These are phyloP conservation scores for Coffea humblotiana DNA, from an alignment of 305 asterid species.

Conservation along the genomic window DNA sequence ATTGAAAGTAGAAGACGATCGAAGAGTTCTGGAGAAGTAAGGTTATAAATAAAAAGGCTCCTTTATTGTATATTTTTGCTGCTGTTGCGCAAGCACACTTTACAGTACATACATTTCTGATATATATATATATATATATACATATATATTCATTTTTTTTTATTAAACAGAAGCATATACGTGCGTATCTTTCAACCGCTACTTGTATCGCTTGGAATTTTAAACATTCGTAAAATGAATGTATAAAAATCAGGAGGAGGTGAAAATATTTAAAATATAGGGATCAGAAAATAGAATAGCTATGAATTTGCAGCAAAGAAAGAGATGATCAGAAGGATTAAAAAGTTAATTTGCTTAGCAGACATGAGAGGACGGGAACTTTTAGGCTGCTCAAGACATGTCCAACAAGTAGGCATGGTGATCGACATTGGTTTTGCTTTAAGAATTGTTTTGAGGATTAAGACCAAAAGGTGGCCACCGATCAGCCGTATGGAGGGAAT, in stretches of 20 bases:
- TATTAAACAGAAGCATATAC: too few relatives aligned
- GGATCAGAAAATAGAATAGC: too few relatives aligned
- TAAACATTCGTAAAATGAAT: too few relatives aligned
- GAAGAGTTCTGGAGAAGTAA: conserved; percentile 11
- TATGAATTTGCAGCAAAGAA: neutral
- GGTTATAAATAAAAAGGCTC: neutral
- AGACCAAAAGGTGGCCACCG: neutral
- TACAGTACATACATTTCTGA: too few relatives aligned
- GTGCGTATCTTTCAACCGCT: too few relatives aligned
- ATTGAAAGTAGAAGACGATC: conserved; percentile 3
- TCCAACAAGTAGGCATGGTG: neutral
- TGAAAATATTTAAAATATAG: too few relatives aligned
- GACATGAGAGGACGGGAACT: neutral
- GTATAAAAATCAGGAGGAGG: too few relatives aligned
- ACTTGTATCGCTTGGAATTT: too few relatives aligned
- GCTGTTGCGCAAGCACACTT: neutral
- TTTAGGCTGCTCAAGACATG: neutral
- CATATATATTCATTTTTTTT: too few relatives aligned
- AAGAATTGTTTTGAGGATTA: neutral
- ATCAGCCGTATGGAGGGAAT: neutral
- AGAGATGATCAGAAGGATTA: neutral
- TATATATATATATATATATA: too few relatives aligned
- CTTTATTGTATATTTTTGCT: neutral
- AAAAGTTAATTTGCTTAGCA: neutral
- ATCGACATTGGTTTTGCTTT: neutral